These are phyloP conservation scores for Saccharomyces pastorianus DNA, from an alignment of 1,139 yeast species.

Conservation along the genomic window DNA sequence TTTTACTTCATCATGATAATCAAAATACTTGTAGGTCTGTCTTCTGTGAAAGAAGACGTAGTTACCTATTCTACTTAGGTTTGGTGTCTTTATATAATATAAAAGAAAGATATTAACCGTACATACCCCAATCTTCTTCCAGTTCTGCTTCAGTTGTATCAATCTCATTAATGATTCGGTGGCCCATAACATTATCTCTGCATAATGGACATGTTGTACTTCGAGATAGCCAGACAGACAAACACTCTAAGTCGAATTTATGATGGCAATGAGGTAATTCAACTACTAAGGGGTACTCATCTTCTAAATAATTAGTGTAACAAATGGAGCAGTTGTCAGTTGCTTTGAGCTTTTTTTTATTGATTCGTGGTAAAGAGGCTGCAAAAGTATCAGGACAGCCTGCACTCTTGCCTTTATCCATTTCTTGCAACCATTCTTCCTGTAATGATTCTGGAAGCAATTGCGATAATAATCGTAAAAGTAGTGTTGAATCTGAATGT, in stretches of 20 bases:
- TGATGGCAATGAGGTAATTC: constrained; percentile 70
- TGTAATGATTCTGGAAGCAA: constrained; percentile 24
- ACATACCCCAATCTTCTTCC: constrained; percentile 68
- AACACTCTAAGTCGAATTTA: constrained; percentile 79
- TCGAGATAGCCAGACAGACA: constrained; percentile 78
- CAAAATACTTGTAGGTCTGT: background rate
- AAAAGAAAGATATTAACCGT: constrained; percentile 39
- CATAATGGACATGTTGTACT: constrained; percentile 86
- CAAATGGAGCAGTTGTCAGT: constrained; percentile 77
- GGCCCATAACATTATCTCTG: constrained; percentile 55
- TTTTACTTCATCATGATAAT: background rate
- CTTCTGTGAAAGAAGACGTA: background rate
- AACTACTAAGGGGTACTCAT: constrained; percentile 73
- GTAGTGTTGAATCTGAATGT: constrained; percentile 9
- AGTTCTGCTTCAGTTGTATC: constrained; percentile 64
- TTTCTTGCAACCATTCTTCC: constrained; percentile 22
- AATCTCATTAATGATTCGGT: constrained; percentile 35
- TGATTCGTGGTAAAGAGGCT: constrained; percentile 68
- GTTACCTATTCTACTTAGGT: background rate
- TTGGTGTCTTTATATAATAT: background rate
- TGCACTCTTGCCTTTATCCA: constrained; percentile 24
- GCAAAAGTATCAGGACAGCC: constrained; percentile 67
- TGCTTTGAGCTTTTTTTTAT: constrained; percentile 41
- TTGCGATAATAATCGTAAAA: constrained; percentile 24
- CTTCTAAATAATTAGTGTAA: constrained; percentile 61